Evolutionary conservation across 2,329 filamentous ascomycete species (phyloP), one percentile per base, ranked within the genome.

Genomic region (Sarocladium strictum): DNA sequence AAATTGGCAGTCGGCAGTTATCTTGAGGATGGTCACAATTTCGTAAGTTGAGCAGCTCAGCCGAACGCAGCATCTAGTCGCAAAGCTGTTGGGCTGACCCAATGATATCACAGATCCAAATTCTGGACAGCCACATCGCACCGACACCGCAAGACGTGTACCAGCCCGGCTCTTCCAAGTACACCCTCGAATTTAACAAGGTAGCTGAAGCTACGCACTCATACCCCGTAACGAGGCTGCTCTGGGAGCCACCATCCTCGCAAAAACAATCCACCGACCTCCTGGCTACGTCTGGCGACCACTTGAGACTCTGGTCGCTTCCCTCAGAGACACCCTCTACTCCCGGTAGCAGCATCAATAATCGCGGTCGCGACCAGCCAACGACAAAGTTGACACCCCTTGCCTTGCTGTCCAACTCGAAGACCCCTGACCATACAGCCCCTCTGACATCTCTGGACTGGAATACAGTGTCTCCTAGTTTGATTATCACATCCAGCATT

Each of bases 401-500:
- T 53, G 94, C 94, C 1, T 79, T 99, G 53, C 78, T 99, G 15
- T 97, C 93, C 32, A 99, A 99, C 72, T 97, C 92, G 27, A 99
- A 99, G 74, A 97, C 94, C 0, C 94, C 94, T 3, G 94, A 99
- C 66, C 95, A 99, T 67, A 99, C 94, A 4, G 94, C 94, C 14
- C 94, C 94, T 19, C 83, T 99, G 56, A 99, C 94, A 1, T 97
- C 92, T 15, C 78, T 99, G 47, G 94, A 99, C 69, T 99, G 94
- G 94, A 99, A 99, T 65, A 96, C 90, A 1, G 87, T 99, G 53
- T 96, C 91, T 23, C 94, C 94, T 0, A 97, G 93, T 68, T 77
- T 99, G 54, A 99, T 99, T 66, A 99, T 99, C 65, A 99, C 94
- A 1, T 97, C 92, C 3, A 97, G 92, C 69, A 99, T 99, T 65